Evolutionary conservation across 1,284 basidiomycete species (phyloP), one percentile per base, ranked within the genome.

Genomic region (Ustilago crameri): DNA sequence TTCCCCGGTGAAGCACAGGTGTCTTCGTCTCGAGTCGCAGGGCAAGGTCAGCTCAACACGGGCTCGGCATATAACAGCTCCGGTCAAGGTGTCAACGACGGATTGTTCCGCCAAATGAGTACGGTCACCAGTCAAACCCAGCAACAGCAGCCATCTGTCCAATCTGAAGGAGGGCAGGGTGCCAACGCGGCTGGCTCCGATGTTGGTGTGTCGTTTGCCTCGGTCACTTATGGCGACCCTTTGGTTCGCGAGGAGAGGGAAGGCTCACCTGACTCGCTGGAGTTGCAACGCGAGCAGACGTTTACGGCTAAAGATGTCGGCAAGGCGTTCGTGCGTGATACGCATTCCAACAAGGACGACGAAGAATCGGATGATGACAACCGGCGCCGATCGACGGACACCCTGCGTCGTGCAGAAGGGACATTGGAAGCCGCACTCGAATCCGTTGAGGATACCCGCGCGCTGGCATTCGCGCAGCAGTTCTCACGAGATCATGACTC

Each of bases 301-400:
- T 71, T 71, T 44, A 71, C 68, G 14, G 68, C 58, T 20, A 65
- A 60, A 34, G 68, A 71, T 23, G 58, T 71, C 15, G 67, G 61
- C 30, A 53, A 44, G 20, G 61, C 46, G 3, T 38, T 60, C 9
- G 50, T 35, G 1, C 58, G 35, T 17, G 40, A 55, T 10, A 43
- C 27, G 8, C 15, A 37, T 1, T 55, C 52, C 3, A 32, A 46
- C 32, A 59, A 61, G 44, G 56, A 64, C 18, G 46, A 57, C 2
- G 61, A 59, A 27, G 68, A 65, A 24, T 62, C 64, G 2, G 58
- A 58, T 7, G 63, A 63, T 37, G 62, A 71, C 26, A 59, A 62
- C 45, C 68, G 73, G 17, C 57, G 73, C 2, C 50, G 71, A 20
- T 76, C 74, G 14, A 76, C 65, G 35, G 74, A 76, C 30, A 76